These are phyloP conservation scores for Stipa capillata DNA, from an alignment of 176 grass and related monocot species.

Conservation along the genomic window DNA sequence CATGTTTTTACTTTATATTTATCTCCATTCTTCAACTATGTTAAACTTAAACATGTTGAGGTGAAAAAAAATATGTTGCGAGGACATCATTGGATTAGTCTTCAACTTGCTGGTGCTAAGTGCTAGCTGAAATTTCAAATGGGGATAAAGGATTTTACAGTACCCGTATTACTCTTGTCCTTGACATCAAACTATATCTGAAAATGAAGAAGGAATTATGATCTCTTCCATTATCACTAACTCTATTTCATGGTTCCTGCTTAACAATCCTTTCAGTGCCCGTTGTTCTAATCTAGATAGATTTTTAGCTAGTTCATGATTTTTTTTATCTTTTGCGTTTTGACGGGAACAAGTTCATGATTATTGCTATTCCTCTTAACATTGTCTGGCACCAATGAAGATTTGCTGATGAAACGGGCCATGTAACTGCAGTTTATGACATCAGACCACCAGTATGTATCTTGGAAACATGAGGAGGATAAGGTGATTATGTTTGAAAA, in stretches of 20 bases:
- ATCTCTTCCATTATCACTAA: not conserved
- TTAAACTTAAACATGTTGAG: not conserved
- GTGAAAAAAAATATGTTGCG: not conserved
- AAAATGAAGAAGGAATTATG: not conserved
- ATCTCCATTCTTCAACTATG: not conserved
- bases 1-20: not conserved
- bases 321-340: too few species aligned
- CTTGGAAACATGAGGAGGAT: conserved; percentile 83
- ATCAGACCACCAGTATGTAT: conserved; percentile 85
- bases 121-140: not conserved
- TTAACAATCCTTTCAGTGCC: not conserved
- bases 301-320: too few species aligned
- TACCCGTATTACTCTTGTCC: not conserved
- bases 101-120: not conserved
- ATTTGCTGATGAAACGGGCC: conserved; percentile 17
- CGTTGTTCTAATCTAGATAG: not conserved
- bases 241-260: not conserved
- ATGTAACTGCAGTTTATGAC: conserved; percentile 89
- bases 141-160: not conserved
- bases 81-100: not conserved
- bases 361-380: not conserved
- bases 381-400: not conserved
- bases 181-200: not conserved
- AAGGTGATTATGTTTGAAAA: conserved; percentile 83
- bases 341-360: conserved; percentile 20